phyloP scores from a whole-genome alignment of 805 yeast species.

The Maudiozyma saulgeensis region DNA sequence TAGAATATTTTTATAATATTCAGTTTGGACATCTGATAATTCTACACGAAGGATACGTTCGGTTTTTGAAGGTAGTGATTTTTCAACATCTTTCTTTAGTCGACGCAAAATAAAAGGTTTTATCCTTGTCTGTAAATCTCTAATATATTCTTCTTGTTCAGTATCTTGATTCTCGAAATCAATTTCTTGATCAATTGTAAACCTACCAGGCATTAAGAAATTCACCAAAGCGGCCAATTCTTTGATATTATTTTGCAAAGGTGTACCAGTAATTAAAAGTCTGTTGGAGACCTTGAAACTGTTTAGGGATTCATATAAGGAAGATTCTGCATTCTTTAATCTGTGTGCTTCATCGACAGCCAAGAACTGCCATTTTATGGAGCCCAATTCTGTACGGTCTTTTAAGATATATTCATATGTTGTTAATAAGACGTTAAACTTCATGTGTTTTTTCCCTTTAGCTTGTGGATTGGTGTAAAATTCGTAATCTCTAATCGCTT shows the following conservation, averaged over 20 bases:
- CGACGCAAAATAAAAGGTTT: constrained; percentile 91
- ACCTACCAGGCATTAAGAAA: constrained; percentile 92
- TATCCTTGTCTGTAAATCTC: constrained; percentile 71
- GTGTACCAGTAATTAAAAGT: constrained; percentile 93
- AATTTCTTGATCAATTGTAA: constrained; percentile 85
- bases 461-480: constrained; percentile 53
- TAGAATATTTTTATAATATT: constrained; percentile 85
- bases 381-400: constrained; percentile 72
- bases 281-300: constrained; percentile 79
- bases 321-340: constrained; percentile 85
- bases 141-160: constrained; percentile 81
- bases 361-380: constrained; percentile 85
- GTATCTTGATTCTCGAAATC: constrained; percentile 85
- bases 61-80: constrained; percentile 89
- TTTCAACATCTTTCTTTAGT: constrained; percentile 94
- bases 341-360: constrained; percentile 99
- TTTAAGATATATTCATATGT: constrained; percentile 94
- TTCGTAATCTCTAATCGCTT: constrained; percentile 74
- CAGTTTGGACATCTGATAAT: constrained; percentile 88
- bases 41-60: constrained; percentile 94
- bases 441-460: constrained; percentile 48
- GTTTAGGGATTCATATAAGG: constrained; percentile 78
- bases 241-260: constrained; percentile 88
- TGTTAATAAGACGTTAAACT: constrained; percentile 85
- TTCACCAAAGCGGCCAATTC: constrained; percentile 93